phyloP scores from a whole-genome alignment of 2,329 filamentous ascomycete genomes.

The Albophoma yamanashiensis region DNA sequence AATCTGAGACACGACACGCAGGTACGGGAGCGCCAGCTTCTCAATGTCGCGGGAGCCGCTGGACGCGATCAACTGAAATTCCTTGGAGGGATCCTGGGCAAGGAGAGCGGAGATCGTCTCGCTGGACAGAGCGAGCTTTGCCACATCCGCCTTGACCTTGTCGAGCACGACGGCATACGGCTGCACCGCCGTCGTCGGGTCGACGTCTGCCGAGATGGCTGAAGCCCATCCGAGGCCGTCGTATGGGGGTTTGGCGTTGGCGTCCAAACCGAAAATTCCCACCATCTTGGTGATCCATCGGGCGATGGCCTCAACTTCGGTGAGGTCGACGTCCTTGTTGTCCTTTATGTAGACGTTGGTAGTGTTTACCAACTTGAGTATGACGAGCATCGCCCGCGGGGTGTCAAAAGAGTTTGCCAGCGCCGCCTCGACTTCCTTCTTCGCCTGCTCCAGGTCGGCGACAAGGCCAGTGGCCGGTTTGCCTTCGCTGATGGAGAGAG shows the following conservation, averaged over 20 bases:
- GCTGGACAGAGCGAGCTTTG: slow-evolving; percentile 36
- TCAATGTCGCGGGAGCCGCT: slow-evolving; percentile 39
- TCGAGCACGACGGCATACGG: slow-evolving; percentile 36
- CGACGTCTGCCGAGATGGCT: slow-evolving; percentile 25
- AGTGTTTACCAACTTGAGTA: slow-evolving; percentile 66
- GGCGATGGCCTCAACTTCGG: slow-evolving; percentile 46
- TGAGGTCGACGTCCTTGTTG: slow-evolving; percentile 34
- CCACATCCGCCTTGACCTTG: slow-evolving; percentile 34
- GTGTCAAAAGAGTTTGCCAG: slow-evolving; percentile 86
- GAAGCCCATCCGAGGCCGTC: slow-evolving; percentile 47
- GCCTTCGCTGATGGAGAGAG: slow-evolving; percentile 25
- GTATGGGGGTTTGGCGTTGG: slow-evolving; percentile 43
- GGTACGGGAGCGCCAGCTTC: slow-evolving; percentile 42
- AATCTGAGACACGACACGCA: slow-evolving; percentile 42
- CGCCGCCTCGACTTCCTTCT: slow-evolving; percentile 44
- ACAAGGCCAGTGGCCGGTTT: slow-evolving; percentile 20
- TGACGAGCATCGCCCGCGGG: slow-evolving; percentile 63
- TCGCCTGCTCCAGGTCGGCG: slow-evolving; percentile 39
- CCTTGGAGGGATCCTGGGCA: slow-evolving; percentile 28
- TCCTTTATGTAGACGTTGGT: slow-evolving; percentile 54
- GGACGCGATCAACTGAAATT: slow-evolving; percentile 34
- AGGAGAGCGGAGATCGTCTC: slow-evolving; percentile 32
- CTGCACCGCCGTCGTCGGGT: slow-evolving; percentile 33
- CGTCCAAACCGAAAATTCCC: slow-evolving; percentile 73
- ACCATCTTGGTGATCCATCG: slow-evolving; percentile 77